Conservation (phyloP, 129 eudicot species). For the Tanacetum coccineum region DNA sequence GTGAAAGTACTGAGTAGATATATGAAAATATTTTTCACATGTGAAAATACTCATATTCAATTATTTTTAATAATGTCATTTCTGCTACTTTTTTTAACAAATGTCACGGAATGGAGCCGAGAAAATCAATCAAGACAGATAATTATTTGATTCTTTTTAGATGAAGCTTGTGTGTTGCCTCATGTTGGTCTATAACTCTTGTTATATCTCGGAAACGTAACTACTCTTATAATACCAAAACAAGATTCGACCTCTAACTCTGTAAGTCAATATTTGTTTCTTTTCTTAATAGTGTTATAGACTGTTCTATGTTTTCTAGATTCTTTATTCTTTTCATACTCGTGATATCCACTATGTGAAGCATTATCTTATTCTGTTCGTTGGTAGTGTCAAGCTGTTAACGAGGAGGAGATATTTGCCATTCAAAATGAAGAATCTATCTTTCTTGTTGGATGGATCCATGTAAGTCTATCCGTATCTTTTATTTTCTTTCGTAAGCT, state of each 20-base stretch:
- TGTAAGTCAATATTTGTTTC: conserved; percentile 34
- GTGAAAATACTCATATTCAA: too few species aligned
- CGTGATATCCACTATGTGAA: conserved; percentile 1
- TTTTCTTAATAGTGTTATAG: not conserved
- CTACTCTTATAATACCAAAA: conserved; percentile 64
- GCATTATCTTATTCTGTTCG: conserved; percentile 19
- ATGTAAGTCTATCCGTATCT: too few species aligned
- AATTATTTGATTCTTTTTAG: too few species aligned
- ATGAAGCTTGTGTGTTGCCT: not conserved
- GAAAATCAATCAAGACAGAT: too few species aligned
- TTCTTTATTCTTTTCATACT: not conserved
- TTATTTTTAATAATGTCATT: too few species aligned
- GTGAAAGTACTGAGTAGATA: too few species aligned
- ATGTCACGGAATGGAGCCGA: too few species aligned
- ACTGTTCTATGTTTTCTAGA: conserved; percentile 17
- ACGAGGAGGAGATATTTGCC: conserved; percentile 71
- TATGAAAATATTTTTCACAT: too few species aligned
- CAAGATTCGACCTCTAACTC: conserved; percentile 69
- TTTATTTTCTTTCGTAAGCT: too few species aligned
- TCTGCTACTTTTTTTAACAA: too few species aligned
- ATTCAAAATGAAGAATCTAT: conserved; percentile 57
- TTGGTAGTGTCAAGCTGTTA: conserved; percentile 61
- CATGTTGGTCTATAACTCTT: conserved; percentile 10
- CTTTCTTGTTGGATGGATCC: too few species aligned
- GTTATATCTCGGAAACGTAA: conserved; percentile 19